Base-by-base conservation (phyloP, 2,329 filamentous ascomycete species). In the Didymella keratinophila region DNA sequence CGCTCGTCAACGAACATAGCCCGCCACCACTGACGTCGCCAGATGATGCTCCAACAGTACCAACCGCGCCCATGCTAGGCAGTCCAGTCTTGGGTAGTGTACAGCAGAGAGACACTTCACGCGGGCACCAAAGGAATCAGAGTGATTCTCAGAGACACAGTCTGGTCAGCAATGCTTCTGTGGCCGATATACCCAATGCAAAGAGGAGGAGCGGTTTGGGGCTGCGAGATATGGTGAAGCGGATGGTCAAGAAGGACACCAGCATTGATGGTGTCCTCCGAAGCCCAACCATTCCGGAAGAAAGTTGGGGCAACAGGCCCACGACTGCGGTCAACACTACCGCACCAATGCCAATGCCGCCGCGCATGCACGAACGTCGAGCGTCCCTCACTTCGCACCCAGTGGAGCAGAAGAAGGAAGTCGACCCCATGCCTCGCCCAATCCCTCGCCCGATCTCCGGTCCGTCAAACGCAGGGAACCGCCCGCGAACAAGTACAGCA, bases 211-310 rank as follows among this genome's bases (percentile, higher is more conserved):
- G 68, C 32, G 50, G 56, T 18, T 43, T 68, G 1, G 69, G 68
- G 0, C 34, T 76, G 9, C 70, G 70, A 23, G 62, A 67, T 9
- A 56, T 75, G 34, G 65, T 76, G 55, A 66, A 68, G 28, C 73
- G 70, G 23, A 66, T 76, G 8, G 62, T 65, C 10, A 54, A 63
- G 30, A 72, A 69, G 25, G 70, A 71, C 16, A 44, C 45, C 12
- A 62, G 66, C 21, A 44, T 36, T 18, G 57, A 64, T 11, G 14
- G 42, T 16, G 27, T 36, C 2, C 36, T 60, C 7, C 55, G 51
- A 10, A 53, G 41, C 21, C 49, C 45, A 10, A 57, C 43, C 9
- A 50, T 36, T 2, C 14, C 42, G 12, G 61, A 51, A 39, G 25
- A 39, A 7, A 41, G 47, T 2, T 58, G 59, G 37, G 32, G 44